Evolutionary conservation across 1,284 basidiomycete genomes (phyloP), one percentile per base, ranked within the genome.

Genomic region (Fistulinella cinereoalba): DNA sequence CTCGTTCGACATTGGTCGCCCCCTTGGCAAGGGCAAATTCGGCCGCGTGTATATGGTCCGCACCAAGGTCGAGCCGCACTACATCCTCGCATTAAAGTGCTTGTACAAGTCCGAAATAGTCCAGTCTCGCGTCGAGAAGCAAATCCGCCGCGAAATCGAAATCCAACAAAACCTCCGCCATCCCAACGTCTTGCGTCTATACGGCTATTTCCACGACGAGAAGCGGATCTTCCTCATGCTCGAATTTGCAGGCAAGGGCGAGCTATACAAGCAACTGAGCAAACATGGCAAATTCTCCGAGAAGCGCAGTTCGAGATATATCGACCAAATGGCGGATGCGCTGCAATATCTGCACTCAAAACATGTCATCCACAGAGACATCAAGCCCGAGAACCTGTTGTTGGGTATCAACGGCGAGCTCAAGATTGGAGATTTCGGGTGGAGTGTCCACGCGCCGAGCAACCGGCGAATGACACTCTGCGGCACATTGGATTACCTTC

Each of bases 361-460:
- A 66, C 95, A 99, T 62, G 92, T 99, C 56, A 99, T 99, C 50
- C 97, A 99, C 65, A 85, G 97, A 21, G 97, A 99, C 62, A 99
- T 99, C 75, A 99, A 99, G 70, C 97, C 97, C 0, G 97, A 98
- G 71, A 99, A 99, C 65, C 71, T 99, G 41, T 77, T 99, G 8
- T 74, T 99, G 9, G 96, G 95, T 13, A 83, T 99, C 60, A 91
- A 94, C 55, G 97, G 96, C 37, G 96, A 99, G 65, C 76, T 99
- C 54, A 99, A 99, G 77, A 97, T 99, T 54, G 97, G 85, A 6
- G 97, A 99, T 69, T 99, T 99, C 69, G 97, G 97, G 7, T 99
- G 97, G 96, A 93, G 89, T 61, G 96, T 99, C 3, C 97, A 99
- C 66, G 97, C 97, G 0, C 97, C 96, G 0, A 85, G 92, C 0